Base-by-base conservation (phyloP, 768 basidiomycete species). In the Cyclocybe cylindracea region DNA sequence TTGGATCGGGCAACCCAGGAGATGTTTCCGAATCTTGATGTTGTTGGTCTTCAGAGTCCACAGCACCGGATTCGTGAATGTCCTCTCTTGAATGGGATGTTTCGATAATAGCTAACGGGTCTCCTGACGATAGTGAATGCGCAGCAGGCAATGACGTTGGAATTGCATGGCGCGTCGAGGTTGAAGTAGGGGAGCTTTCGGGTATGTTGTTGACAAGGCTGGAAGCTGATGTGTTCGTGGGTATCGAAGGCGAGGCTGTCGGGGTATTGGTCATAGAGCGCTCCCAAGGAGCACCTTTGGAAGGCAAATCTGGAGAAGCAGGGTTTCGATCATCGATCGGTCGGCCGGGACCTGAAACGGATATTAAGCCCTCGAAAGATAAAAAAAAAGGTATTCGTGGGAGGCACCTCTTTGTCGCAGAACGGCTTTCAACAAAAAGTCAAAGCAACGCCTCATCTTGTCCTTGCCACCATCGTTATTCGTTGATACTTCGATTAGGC, bases 381-480 rank as follows among this genome's bases (percentile, higher is more conserved):
- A 31, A n/a, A 24, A 24, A 39, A 32, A 36, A 8, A 43, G n/a
- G 40, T 3, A 4, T 2, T n/a, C 32, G 19, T 4, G 32, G 8
- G 39, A 68, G 74, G 58, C 56, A 79, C 78, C 69, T 66, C 74
- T 69, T 49, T 78, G 73, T 39, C 82, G 78, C 46, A 82, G 68
- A 18, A 89, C 80, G 4, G 84, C 80, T 62, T 79, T 82, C 52
- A 93, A 65, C n/a, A 94, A 65, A 75, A 82, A 94, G 37, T 83
- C 80, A 64, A 94, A 91, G 0, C 81, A 80, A 42, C 78, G 78
- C 48, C 84, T 82, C 73, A 94, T 88, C 71, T 87, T 91, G 38
- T 76, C 74, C 63, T 82, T 86, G 10, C 87, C 87, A 9, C 70
- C 66, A 3, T 87, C 81, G 18, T 74, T 72, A 5, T 69, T 65